These are phyloP conservation scores for Pythium volutum DNA, from an alignment of 352 stramenopile genomes.

Conservation along the genomic window DNA sequence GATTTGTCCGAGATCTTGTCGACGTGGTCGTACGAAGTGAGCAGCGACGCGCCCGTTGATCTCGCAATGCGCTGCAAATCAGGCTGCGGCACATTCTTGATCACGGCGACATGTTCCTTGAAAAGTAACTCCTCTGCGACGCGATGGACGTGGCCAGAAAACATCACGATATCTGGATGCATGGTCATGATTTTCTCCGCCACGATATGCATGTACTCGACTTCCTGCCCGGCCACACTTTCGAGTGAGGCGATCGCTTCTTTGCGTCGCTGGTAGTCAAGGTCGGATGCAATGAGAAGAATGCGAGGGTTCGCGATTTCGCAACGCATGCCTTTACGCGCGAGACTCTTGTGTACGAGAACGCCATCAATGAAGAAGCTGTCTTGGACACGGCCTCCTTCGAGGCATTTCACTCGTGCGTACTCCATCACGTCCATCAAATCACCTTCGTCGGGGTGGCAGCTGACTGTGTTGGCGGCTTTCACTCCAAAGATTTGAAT, in stretches of 20 bases:
- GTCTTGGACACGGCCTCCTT: constrained; percentile 69
- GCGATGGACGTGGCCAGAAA: constrained; percentile 78
- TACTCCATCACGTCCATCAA: constrained; percentile 86
- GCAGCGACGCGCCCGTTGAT: constrained; percentile 67
- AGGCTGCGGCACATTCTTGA: constrained; percentile 81
- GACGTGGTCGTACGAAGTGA: constrained; percentile 85
- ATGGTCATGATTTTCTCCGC: constrained; percentile 86
- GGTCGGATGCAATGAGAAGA: constrained; percentile 73
- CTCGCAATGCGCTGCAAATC: constrained; percentile 79
- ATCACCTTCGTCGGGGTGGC: constrained; percentile 67
- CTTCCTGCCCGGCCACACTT: constrained; percentile 78
- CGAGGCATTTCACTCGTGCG: constrained; percentile 76
- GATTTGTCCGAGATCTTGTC: constrained; percentile 82
- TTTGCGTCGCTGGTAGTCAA: constrained; percentile 86
- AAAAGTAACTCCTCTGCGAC: constrained; percentile 80
- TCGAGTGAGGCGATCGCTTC: constrained; percentile 80
- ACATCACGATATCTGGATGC: constrained; percentile 83
- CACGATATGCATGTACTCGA: constrained; percentile 91
- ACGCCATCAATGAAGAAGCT: constrained; percentile 88
- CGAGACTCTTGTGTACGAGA: constrained; percentile 84
- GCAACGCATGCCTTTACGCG: constrained; percentile 80
- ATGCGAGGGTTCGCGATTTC: constrained; percentile 78
- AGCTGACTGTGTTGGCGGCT: constrained; percentile 62
- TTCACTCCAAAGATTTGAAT: constrained; percentile 68
- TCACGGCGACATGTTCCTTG: constrained; percentile 72